Evolutionary conservation across 1,284 basidiomycete species (phyloP).

Genomic region (Austroboletus rostrupii): DNA sequence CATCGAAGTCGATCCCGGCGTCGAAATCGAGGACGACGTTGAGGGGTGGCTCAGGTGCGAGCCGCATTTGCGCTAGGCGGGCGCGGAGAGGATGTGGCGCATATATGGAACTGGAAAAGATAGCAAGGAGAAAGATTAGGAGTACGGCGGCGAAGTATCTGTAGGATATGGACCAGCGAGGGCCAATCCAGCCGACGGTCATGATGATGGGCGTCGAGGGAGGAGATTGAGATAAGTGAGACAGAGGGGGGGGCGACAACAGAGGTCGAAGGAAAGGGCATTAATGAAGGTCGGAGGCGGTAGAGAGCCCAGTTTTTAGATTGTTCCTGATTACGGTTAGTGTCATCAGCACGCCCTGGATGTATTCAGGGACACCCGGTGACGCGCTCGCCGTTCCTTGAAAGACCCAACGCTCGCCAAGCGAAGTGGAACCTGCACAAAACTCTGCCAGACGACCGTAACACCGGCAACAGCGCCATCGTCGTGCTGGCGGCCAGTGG

Average conservation of each 20-base stretch:
- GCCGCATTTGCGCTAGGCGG: neutral
- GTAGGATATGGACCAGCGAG: constrained; percentile 1
- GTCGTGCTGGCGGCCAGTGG: neutral
- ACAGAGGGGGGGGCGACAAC: neutral
- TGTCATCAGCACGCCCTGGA: neutral
- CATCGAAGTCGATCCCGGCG: neutral
- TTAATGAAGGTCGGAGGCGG: neutral
- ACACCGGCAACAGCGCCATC: too few species aligned
- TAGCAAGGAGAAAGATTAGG: neutral
- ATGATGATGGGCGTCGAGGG: neutral
- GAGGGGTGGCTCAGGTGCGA: neutral
- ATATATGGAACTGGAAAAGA: neutral
- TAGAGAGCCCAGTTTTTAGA: neutral
- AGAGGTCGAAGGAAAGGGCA: neutral
- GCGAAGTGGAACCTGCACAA: neutral
- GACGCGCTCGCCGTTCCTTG: neutral
- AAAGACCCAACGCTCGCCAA: neutral
- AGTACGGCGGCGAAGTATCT: constrained; percentile 5
- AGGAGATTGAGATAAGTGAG: neutral
- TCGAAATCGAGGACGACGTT: neutral
- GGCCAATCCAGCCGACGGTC: neutral
- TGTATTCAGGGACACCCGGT: too few species aligned
- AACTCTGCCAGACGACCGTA: too few species aligned
- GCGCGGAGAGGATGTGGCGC: neutral
- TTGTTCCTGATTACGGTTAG: neutral